Percentiles rank a stretch among this genome's conserved stretches.
phyloP scores from a whole-genome alignment of 2,329 filamentous ascomycete species.

The Talaromyces atroroseus region DNA sequence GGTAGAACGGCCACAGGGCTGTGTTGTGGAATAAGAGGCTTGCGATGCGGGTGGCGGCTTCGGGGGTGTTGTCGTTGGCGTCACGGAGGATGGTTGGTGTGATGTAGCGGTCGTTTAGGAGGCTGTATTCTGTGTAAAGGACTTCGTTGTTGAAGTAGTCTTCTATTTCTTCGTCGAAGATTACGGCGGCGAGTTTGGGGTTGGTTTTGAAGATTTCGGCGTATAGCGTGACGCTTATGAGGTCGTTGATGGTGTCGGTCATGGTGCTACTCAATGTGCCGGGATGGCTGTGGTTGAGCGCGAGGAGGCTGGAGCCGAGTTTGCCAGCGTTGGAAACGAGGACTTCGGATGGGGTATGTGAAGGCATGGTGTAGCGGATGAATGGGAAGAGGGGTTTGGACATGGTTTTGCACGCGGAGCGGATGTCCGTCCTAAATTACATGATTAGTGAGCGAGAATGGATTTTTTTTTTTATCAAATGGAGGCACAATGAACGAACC shows the following conservation, averaged over 20 bases:
- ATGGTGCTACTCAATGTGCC: conserved; percentile 30
- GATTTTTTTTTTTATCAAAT: too few relatives aligned
- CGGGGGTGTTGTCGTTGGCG: conserved; percentile 32
- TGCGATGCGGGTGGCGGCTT: conserved; percentile 34
- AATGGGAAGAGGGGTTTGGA: conserved; percentile 36
- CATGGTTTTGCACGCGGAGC: conserved; percentile 35
- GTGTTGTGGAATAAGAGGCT: conserved; percentile 36
- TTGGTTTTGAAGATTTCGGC: conserved; percentile 31
- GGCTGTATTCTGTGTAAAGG: conserved; percentile 33
- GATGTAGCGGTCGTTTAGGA: conserved; percentile 34
- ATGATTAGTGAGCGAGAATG: background rate
- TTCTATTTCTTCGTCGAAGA: conserved; percentile 32
- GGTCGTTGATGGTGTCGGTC: conserved; percentile 29
- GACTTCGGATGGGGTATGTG: conserved; percentile 21
- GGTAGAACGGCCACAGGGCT: conserved; percentile 36
- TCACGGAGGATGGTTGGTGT: background rate
- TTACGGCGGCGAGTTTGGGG: conserved; percentile 19
- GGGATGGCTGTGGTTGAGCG: conserved; percentile 26
- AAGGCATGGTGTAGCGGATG: conserved; percentile 29
- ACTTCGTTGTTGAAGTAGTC: conserved; percentile 38
- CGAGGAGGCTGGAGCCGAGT: conserved; percentile 30
- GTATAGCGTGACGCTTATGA: conserved; percentile 32
- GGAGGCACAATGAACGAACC: conserved; percentile 20
- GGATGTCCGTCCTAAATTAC: conserved; percentile 33
- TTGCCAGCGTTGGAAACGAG: conserved; percentile 15